Base-by-base conservation (phyloP, 2,329 filamentous ascomycete species). In the Stachybotrys chartarum region DNA sequence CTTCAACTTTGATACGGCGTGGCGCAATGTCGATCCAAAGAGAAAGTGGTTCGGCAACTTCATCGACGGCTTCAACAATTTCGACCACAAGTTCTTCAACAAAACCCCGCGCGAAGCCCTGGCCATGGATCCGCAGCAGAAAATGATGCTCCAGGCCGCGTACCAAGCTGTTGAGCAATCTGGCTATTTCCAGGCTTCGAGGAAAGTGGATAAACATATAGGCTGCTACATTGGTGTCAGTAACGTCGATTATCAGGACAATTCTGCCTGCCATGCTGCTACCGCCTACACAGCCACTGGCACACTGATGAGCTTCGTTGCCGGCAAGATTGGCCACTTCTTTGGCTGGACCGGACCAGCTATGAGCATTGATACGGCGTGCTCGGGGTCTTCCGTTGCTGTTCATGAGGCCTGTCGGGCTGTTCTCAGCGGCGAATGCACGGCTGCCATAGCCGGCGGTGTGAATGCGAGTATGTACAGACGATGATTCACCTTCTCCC, bases 1-100 rank as follows among this genome's bases (percentile, higher is more conserved):
- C 1, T 56, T 49, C 31, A 30, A 11, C 30, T 24, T 50, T n/a
- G 30, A 52, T 7, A 50, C 47, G 11, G 14, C 42, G 6, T 52
- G 35, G 42, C 42, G 49, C 44, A 18, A 7, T 18, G 11, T 47
- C 45, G 32, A 39, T 10, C 12, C 51, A 1, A 35, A 6, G 7
- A 30, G 17, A 6, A 57, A 53, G 32, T 52, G 39, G 49, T 58
- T 49, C 32, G 59, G 56, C 2, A 61, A 60, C 30, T 59, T 60
- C 48, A 16, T 58, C n/a, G 35, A 55, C 6, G 49, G 56, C 11
- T 16, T 32, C 10, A 52, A 56, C 39, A 54, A 54, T 7, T 71
- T 71, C 53, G 72, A 75, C 58, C 60, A 68, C 10, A 57, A 59
- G 5, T 75, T 74, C 64, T 75, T 75, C 64, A 64, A 65, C 35